Evolutionary conservation across 2,329 filamentous ascomycete species (phyloP).

Genomic region (Penicillium sp.): DNA sequence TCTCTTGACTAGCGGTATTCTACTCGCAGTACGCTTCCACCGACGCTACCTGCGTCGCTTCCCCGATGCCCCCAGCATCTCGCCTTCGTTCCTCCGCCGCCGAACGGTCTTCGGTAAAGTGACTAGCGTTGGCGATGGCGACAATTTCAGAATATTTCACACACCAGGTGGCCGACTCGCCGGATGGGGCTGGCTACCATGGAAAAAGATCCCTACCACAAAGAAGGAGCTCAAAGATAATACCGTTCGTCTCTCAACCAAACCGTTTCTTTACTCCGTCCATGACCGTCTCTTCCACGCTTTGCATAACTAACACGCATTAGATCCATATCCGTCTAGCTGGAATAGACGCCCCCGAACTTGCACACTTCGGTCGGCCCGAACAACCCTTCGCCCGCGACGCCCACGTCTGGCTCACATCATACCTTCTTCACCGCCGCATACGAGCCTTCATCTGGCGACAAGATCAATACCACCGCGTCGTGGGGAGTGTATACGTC

Average conservation of each 20-base stretch:
- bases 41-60: slow-evolving; percentile 73
- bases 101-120: slow-evolving; percentile 80
- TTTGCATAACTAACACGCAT: background rate
- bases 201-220: slow-evolving; percentile 66
- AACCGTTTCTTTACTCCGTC: background rate
- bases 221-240: slow-evolving; percentile 69
- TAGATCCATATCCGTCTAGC: slow-evolving; percentile 83
- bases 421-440: slow-evolving; percentile 67
- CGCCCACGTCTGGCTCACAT: slow-evolving; percentile 75
- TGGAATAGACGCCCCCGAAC: slow-evolving; percentile 88
- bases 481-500: slow-evolving; percentile 81
- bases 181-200: slow-evolving; percentile 88
- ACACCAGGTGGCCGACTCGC: slow-evolving; percentile 83
- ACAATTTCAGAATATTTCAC: slow-evolving; percentile 92
- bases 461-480: slow-evolving; percentile 86
- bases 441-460: slow-evolving; percentile 82
- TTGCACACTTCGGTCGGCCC: slow-evolving; percentile 85
- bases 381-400: slow-evolving; percentile 82
- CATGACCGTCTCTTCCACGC: background rate
- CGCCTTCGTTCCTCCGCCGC: slow-evolving; percentile 69
- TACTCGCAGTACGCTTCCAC: slow-evolving; percentile 36
- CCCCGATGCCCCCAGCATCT: slow-evolving; percentile 72
- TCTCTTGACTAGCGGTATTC: slow-evolving; percentile 40
- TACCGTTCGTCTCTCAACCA: slow-evolving; percentile 59
- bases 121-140: slow-evolving; percentile 92